These are phyloP conservation scores for Claviceps sp. DNA, from an alignment of 2,329 filamentous ascomycete genomes.

Conservation along the genomic window DNA sequence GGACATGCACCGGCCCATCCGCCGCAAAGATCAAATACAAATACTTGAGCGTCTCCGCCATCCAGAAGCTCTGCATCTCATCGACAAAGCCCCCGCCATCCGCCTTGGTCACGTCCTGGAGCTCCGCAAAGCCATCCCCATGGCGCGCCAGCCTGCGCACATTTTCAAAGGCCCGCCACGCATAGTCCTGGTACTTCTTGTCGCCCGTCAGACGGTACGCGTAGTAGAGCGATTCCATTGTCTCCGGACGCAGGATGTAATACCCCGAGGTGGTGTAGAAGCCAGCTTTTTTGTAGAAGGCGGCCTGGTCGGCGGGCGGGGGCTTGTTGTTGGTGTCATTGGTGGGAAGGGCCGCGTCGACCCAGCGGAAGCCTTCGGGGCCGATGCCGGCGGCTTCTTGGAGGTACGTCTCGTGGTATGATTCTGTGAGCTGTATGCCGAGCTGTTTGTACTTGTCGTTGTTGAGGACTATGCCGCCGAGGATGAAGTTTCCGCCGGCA, in stretches of 20 bases:
- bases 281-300: conserved; percentile 53
- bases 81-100: conserved; percentile 50
- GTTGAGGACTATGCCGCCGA: conserved; percentile 59
- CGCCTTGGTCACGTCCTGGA: conserved; percentile 50
- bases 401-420: conserved; percentile 62
- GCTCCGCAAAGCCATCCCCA: conserved; percentile 52
- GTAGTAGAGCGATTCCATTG: conserved; percentile 77
- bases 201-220: conserved; percentile 70
- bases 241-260: conserved; percentile 68
- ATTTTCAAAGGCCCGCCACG: conserved; percentile 62
- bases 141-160: conserved; percentile 52
- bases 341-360: conserved; percentile 24
- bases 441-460: conserved; percentile 57
- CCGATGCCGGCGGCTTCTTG: conserved; percentile 60
- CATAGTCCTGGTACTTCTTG: conserved; percentile 66
- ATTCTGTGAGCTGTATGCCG: conserved; percentile 56
- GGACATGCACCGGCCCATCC: conserved; percentile 43
- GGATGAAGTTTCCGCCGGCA: conserved; percentile 71
- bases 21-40: conserved; percentile 55
- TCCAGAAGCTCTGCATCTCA: conserved; percentile 77
- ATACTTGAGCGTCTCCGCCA: conserved; percentile 82
- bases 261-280: conserved; percentile 52
- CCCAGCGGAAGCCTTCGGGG: conserved; percentile 58
- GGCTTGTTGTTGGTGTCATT: conserved; percentile 26
- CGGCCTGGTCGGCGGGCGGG: conserved; percentile 30